Evolutionary conservation across 2,329 filamentous ascomycete genomes (phyloP).

Genomic region (Herpotrichia juniperi): DNA sequence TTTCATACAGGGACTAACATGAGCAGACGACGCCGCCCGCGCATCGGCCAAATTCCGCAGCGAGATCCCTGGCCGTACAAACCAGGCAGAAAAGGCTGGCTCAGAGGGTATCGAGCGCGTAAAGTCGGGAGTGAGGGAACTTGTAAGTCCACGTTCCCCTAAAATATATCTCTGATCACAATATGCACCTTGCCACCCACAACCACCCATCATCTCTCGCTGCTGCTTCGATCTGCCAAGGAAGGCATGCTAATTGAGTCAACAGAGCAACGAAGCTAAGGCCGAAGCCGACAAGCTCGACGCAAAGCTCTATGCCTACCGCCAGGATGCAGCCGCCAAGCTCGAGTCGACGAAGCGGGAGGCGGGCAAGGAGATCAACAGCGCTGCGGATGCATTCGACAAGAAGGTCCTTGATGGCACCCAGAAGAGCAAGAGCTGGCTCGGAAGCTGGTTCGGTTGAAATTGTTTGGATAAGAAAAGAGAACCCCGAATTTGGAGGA

Average conservation of each 20-base stretch:
- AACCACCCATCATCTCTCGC: too few relatives aligned
- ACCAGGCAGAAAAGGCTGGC: conserved; percentile 68
- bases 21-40: conserved; percentile 75
- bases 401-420: conserved; percentile 79
- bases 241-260: too few relatives aligned
- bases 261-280: conserved; percentile 47
- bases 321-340: conserved; percentile 64
- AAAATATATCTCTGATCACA: not conserved
- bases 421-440: conserved; percentile 79
- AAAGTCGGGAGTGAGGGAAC: conserved; percentile 52
- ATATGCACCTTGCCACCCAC: too few relatives aligned
- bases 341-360: conserved; percentile 70
- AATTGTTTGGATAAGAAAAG: conserved; percentile 14
- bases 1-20: conserved; percentile 17
- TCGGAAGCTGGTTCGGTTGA: conserved; percentile 85
- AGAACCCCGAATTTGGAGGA: not conserved
- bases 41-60: conserved; percentile 70
- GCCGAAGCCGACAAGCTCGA: conserved; percentile 67
- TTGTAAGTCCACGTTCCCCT: conserved; percentile 26
- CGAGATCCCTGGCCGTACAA: conserved; percentile 67
- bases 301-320: conserved; percentile 60
- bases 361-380: conserved; percentile 58
- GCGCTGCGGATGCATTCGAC: conserved; percentile 77
- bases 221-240: too few relatives aligned
- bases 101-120: conserved; percentile 55